phyloP scores from a whole-genome alignment of 2,329 filamentous ascomycete species.

The Hymenoscyphus linearis region DNA sequence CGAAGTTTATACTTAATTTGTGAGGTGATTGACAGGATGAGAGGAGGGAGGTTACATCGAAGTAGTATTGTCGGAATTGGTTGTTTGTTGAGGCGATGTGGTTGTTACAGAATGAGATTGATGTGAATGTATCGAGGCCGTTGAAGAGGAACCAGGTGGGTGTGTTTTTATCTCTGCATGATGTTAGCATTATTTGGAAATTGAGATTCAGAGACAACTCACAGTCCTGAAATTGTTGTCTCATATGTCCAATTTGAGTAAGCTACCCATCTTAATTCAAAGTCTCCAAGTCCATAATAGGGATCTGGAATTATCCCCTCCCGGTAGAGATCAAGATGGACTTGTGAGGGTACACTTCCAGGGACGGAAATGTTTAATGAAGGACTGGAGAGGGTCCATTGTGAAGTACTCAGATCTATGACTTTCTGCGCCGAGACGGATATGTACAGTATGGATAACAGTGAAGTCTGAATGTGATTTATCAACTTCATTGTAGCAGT shows the following conservation, averaged over 20 bases:
- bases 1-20: conserved; percentile 48
- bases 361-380: conserved; percentile 45
- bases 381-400: conserved; percentile 16
- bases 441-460: neutral
- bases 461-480: neutral
- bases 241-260: conserved; percentile 57
- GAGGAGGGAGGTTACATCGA: conserved; percentile 47
- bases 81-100: conserved; percentile 53
- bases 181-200: conserved; percentile 1
- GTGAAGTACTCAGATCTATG: conserved; percentile 11
- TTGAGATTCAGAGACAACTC: conserved; percentile 15
- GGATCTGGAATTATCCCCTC: conserved; percentile 39
- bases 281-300: conserved; percentile 52
- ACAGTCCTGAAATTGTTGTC: conserved; percentile 41
- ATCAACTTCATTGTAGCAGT: conserved; percentile 6
- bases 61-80: conserved; percentile 58
- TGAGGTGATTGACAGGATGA: conserved; percentile 36
- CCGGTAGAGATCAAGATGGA: conserved; percentile 51
- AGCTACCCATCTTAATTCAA: conserved; percentile 54
- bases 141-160: conserved; percentile 55
- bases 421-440: conserved; percentile 8
- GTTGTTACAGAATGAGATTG: conserved; percentile 49
- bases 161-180: conserved; percentile 29
- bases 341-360: conserved; percentile 51
- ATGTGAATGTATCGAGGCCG: conserved; percentile 56